phyloP scores from a whole-genome alignment of 768 basidiomycete genomes.

The Panellus pusillus region DNA sequence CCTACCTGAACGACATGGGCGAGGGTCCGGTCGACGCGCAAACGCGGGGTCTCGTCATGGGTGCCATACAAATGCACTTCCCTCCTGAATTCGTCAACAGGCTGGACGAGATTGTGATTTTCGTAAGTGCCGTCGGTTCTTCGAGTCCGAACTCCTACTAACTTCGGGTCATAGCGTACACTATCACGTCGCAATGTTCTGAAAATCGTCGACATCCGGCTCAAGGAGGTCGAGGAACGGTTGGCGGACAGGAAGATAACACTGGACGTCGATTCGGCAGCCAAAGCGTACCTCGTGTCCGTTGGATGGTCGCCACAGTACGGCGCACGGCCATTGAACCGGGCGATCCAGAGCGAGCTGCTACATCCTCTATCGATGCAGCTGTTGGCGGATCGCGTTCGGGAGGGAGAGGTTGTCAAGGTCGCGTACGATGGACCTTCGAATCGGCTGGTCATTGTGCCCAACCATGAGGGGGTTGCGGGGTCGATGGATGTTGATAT shows the following conservation, averaged over 20 bases:
- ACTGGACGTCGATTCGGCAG: constrained; percentile 71
- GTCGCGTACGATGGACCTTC: constrained; percentile 80
- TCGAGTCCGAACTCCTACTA: neutral
- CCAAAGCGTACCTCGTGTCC: constrained; percentile 74
- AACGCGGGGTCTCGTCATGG: constrained; percentile 70
- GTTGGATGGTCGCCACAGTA: constrained; percentile 80
- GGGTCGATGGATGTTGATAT: constrained; percentile 61
- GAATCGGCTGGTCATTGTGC: constrained; percentile 74
- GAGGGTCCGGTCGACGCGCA: constrained; percentile 65
- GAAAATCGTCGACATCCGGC: constrained; percentile 86
- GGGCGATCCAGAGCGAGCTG: constrained; percentile 89
- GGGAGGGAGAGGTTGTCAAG: constrained; percentile 75
- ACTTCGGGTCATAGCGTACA: constrained; percentile 53
- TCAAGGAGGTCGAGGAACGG: constrained; percentile 83
- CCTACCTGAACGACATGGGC: constrained; percentile 71
- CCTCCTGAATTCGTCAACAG: constrained; percentile 93
- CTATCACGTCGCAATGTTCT: constrained; percentile 76
- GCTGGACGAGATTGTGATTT: constrained; percentile 84
- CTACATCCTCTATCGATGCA: constrained; percentile 87
- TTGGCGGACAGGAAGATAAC: constrained; percentile 79
- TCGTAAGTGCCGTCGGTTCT: constrained; percentile 48
- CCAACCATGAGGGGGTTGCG: constrained; percentile 72
- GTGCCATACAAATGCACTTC: constrained; percentile 80
- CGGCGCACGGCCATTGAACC: constrained; percentile 90
- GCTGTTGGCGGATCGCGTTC: constrained; percentile 79